A percentile compares a stretch with the other conserved stretches of the same genome.
Evolutionary conservation across 257 asterid species (phyloP).

Genomic region (Galeopsis tetrahit): DNA sequence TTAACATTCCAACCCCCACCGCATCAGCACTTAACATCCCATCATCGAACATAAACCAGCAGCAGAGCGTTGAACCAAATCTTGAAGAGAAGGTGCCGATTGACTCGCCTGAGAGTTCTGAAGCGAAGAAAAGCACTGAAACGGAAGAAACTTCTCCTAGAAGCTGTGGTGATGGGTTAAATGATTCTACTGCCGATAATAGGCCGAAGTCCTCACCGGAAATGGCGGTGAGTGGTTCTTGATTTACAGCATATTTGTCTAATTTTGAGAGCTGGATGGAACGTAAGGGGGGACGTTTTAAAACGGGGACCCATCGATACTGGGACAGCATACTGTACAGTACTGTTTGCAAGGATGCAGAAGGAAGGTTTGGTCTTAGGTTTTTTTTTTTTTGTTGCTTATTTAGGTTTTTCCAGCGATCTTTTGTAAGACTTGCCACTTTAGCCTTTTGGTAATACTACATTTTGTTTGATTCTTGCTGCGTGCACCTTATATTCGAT

Average conservation of each 20-base stretch:
- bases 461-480: constrained; percentile 31
- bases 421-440: constrained; percentile 37
- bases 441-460: constrained; percentile 31
- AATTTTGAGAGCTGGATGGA: constrained; percentile 19
- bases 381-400: constrained; percentile 10
- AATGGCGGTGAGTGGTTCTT: constrained; percentile 89
- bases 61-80: constrained; percentile 31
- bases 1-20: constrained; percentile 30
- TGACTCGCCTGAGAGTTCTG: constrained; percentile 40
- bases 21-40: constrained; percentile 39
- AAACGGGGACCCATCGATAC: constrained; percentile 40
- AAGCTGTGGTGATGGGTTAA: constrained; percentile 47
- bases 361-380: constrained; percentile 36
- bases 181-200: constrained; percentile 44
- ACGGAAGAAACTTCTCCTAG: constrained; percentile 51
- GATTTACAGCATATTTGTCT: constrained; percentile 30
- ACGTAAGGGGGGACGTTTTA: constrained; percentile 30
- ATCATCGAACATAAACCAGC: constrained; percentile 39
- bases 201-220: constrained; percentile 73
- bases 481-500: constrained; percentile 24
- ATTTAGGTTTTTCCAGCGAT: constrained; percentile 29
- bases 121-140: constrained; percentile 36
- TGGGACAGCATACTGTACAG: constrained; percentile 82
- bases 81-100: constrained; percentile 41
- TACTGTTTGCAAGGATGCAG: constrained; percentile 50